Conservation (phyloP, 495 filamentous ascomycete species). For the Lophiostoma macrostomum region DNA sequence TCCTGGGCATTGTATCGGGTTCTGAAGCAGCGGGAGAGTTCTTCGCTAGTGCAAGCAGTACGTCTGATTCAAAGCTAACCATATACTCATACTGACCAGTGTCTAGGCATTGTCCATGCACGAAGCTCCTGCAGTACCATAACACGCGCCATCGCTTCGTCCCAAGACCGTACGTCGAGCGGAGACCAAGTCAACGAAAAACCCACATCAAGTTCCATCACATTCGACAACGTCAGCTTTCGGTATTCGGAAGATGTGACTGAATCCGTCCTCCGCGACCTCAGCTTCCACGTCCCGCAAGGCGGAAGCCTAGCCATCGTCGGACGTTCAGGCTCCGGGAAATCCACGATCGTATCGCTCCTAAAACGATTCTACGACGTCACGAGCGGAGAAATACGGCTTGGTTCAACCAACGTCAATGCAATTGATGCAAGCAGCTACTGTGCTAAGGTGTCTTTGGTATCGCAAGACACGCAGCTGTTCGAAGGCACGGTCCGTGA, state of each 20-base stretch:
- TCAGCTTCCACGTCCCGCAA: constrained; percentile 21
- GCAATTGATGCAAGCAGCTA: constrained; percentile 45
- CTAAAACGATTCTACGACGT: constrained; percentile 36
- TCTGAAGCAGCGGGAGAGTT: constrained; percentile 5
- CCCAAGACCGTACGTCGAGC: not conserved
- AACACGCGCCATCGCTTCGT: not conserved
- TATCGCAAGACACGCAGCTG: constrained; percentile 79
- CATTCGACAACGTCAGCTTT: constrained; percentile 59
- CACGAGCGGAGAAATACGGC: constrained; percentile 15
- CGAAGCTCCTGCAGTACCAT: not conserved
- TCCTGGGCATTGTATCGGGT: not conserved
- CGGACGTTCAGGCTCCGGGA: constrained; percentile 35
- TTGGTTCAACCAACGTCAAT: constrained; percentile 14
- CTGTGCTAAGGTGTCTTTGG: constrained; percentile 69
- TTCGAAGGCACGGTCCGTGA: constrained; percentile 82
- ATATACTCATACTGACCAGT: not conserved
- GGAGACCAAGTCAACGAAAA: too few species aligned
- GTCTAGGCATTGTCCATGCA: constrained; percentile 5
- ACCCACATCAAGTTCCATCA: constrained; percentile 44
- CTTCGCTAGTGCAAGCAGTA: constrained; percentile 9
- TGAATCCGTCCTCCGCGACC: constrained; percentile 29
- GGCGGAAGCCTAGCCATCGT: constrained; percentile 34
- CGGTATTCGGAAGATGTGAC: constrained; percentile 59
- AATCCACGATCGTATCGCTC: constrained; percentile 33
- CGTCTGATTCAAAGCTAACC: not conserved